Evolutionary conservation across 2,329 filamentous ascomycete genomes (phyloP), one percentile per base, ranked within the genome.

Genomic region (Seiridium unicorne): DNA sequence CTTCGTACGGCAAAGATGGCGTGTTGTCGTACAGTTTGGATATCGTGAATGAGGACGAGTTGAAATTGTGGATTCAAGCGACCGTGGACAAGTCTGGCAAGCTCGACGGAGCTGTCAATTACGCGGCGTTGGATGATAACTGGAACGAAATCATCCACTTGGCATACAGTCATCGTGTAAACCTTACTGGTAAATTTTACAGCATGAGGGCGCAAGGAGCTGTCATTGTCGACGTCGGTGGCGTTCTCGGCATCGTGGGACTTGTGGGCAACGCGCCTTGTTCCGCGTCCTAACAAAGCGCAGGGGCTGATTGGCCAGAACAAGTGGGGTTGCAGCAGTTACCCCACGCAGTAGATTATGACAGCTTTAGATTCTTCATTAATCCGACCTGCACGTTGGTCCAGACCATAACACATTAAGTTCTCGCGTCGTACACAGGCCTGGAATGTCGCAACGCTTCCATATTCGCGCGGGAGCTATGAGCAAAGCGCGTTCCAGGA

Each of bases 81-180:
- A 74, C 75, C 0, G 67, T 74, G 0, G 51, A 62, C 9, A 64
- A 60, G n/a, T 75, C 73, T 32, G 73, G 73, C 4, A 68, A 62
- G 11, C 67, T 77, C 5, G 73, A 77, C 48, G 57, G 47, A 4
- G 57, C 57, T 34, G 36, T 36, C 18, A 58, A 58, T 8, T 35
- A 38, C 18, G 57, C 18, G n/a, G 36, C 47, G 7, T 36, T 58
- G 10, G 32, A 58, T 48, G 5, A 53, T 58, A 18, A 46, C 46
- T 36, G 57, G 53, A 7, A 44, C 42, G 47, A 34, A 44, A 10
- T 49, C 31, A 6, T 18, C 46, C 6, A 53, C 46, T 32, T 53
- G 57, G 47, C 35, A 58, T 9, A 35, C 42, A 26, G 56, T 51
- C 35, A 48, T 58, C 11, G 46, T 38, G 56, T 40, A 4, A 58